These are phyloP conservation scores for Aquilaria sinensis DNA, from an alignment of 345 rosid species.

Conservation along the genomic window DNA sequence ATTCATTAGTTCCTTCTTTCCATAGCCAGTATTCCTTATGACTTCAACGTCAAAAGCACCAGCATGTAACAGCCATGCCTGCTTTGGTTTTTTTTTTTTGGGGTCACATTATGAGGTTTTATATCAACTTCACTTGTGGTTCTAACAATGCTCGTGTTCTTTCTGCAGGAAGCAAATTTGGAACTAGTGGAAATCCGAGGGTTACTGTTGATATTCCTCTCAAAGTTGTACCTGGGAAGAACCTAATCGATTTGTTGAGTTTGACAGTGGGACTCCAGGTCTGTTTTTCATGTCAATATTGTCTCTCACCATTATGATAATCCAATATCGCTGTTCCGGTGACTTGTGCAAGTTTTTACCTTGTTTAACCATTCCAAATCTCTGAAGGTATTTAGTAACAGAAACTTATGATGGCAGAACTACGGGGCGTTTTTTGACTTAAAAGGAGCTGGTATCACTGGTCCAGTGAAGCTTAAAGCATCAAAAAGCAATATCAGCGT, in stretches of 20 bases:
- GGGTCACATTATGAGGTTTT: too few species aligned
- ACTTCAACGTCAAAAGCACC: too few species aligned
- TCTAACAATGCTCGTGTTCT: too few species aligned
- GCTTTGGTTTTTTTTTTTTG: too few species aligned
- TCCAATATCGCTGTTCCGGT: background rate
- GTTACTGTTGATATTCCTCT: constrained; percentile 61
- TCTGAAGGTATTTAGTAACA: too few species aligned
- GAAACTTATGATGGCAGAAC: constrained; percentile 42
- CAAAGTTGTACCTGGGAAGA: constrained; percentile 56
- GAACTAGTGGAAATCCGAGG: constrained; percentile 40
- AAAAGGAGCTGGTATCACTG: constrained; percentile 79
- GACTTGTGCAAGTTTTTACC: background rate
- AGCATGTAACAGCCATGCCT: too few species aligned
- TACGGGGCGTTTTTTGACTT: constrained; percentile 84
- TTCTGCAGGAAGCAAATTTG: constrained; percentile 61
- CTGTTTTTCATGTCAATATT: constrained; percentile 11
- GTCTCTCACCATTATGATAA: background rate
- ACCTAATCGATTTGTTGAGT: constrained; percentile 77
- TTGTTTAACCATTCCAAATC: too few species aligned
- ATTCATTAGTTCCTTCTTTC: too few species aligned
- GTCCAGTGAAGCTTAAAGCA: constrained; percentile 73
- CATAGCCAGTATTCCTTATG: too few species aligned
- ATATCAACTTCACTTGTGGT: background rate
- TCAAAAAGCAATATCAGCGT: constrained; percentile 40
- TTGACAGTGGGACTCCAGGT: constrained; percentile 98